Conservation (phyloP, 2,329 filamentous ascomycete genomes). For the Incumbomyces lentus region DNA sequence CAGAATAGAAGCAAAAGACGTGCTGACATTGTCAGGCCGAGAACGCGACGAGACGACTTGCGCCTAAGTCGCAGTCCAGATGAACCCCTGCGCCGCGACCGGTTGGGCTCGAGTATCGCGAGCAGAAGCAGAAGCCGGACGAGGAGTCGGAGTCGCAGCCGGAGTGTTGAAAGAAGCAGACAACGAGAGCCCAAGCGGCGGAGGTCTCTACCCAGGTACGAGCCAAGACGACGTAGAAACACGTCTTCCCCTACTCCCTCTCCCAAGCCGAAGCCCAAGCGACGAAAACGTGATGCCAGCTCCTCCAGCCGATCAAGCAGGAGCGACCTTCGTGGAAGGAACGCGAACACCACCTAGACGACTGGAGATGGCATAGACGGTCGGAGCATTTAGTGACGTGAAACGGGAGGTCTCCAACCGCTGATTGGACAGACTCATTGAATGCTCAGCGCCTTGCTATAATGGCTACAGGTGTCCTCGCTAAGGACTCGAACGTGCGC, state of each 20-base stretch:
- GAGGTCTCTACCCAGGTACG: slow-evolving; percentile 37
- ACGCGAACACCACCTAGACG: neutral
- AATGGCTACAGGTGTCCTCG: no score
- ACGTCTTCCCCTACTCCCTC: slow-evolving; percentile 32
- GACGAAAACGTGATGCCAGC: slow-evolving; percentile 28
- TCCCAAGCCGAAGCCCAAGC: slow-evolving; percentile 22
- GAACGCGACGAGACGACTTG: slow-evolving; percentile 32
- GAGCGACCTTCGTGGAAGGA: neutral
- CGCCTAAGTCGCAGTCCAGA: slow-evolving; percentile 32
- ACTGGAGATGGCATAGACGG: no score
- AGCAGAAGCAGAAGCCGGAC: slow-evolving; percentile 22
- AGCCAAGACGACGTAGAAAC: slow-evolving; percentile 33
- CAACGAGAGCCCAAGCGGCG: slow-evolving; percentile 31
- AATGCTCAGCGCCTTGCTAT: no score
- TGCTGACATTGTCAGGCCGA: slow-evolving; percentile 42
- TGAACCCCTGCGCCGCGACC: slow-evolving; percentile 25
- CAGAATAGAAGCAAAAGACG: slow-evolving; percentile 33
- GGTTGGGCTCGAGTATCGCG: slow-evolving; percentile 22
- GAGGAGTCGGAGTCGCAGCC: slow-evolving; percentile 17
- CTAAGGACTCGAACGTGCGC: no score
- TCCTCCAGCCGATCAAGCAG: slow-evolving; percentile 5
- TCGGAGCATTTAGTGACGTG: no score
- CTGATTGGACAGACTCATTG: no score
- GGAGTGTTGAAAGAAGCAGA: slow-evolving; percentile 1
- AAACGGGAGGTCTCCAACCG: no score